These are phyloP conservation scores for Crithidia mellificae DNA, from an alignment of 208 protist genomes.

Conservation along the genomic window DNA sequence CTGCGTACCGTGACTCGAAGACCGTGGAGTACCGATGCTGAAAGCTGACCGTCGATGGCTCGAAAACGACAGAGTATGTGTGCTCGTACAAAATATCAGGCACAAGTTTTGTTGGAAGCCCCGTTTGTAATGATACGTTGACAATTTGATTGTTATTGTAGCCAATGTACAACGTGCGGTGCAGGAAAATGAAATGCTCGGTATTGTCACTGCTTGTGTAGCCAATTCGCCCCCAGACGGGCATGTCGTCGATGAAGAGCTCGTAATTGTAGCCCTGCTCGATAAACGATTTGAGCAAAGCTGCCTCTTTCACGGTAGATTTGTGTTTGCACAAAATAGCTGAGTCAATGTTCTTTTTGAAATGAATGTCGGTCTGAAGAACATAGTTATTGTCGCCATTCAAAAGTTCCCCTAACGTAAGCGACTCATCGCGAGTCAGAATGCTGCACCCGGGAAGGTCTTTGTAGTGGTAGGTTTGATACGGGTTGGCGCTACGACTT, in stretches of 20 bases:
- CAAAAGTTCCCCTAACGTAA: slow-evolving; percentile 82
- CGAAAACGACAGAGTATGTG: slow-evolving; percentile 86
- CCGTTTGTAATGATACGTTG: slow-evolving; percentile 64
- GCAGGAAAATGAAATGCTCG: slow-evolving; percentile 68
- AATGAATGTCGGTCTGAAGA: slow-evolving; percentile 56
- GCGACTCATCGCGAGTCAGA: slow-evolving; percentile 21
- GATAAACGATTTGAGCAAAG: slow-evolving; percentile 33
- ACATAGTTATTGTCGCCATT: slow-evolving; percentile 60
- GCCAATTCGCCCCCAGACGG: slow-evolving; percentile 53
- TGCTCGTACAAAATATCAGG: slow-evolving; percentile 60
- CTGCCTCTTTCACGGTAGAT: slow-evolving; percentile 13
- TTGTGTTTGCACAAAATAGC: slow-evolving; percentile 47
- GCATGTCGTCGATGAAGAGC: slow-evolving; percentile 63
- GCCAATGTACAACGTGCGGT: slow-evolving; percentile 84
- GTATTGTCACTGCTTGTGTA: not conserved
- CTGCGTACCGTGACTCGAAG: slow-evolving; percentile 90
- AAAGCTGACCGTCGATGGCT: slow-evolving; percentile 67
- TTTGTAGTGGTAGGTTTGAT: slow-evolving; percentile 95
- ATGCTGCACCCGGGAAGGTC: slow-evolving; percentile 76
- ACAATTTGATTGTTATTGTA: slow-evolving; percentile 68
- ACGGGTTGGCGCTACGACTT: slow-evolving; percentile 67
- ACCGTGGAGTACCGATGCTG: slow-evolving; percentile 89
- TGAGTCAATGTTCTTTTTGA: slow-evolving; percentile 24
- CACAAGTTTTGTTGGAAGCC: slow-evolving; percentile 9
- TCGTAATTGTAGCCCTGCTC: slow-evolving; percentile 53